Base-by-base conservation (phyloP, 768 basidiomycete species). In the Cyclocybe cylindracea region DNA sequence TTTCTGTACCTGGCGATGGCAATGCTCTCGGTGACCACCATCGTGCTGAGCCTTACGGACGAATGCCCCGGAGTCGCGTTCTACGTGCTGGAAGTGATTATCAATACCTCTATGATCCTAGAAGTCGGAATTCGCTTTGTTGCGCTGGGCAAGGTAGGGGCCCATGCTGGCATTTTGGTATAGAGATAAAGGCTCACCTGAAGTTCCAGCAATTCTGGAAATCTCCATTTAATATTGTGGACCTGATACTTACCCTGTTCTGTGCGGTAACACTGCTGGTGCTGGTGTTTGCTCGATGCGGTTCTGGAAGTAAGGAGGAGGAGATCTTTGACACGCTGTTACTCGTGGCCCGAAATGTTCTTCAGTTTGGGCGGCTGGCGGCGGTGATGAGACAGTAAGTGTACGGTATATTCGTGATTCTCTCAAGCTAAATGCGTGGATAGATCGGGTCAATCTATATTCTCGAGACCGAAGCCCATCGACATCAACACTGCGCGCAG, bases 51-150 rank as follows among this genome's bases (percentile, higher is more conserved):
- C 66, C 68, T 95, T 50, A 79, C 82, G 39, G 86, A 89, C 59
- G 92, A 87, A 24, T 97, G 94, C 61, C 94, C 94, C 5, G 89
- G 87, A 4, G 60, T 87, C n/a, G 73, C 90, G 4, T 97, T 97
- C 71, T 97, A 92, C 69, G 70, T 95, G 29, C 78, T 97, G 60
- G 94, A 97, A 70, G 69, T 96, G 40, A 84, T 96, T 66, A 83
- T 96, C 68, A 95, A 96, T 64, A 78, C 80, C 0, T 78, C 91
- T 8, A 96, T 98, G 95, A 98, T 98, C 53, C 67, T 89, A 19
- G 97, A 99, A 75, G 97, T 99, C 13, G 79, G 78, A 1, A 89
- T 96, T 53, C 85, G 97, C 37, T 88, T 98, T 66, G 76, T 98
- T 51, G 97, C 97, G 1, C 90, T 97, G 62, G 96, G 96, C 54